These are phyloP conservation scores for Cardiospermum halicacabum DNA, from an alignment of 345 rosid genomes.

Conservation along the genomic window DNA sequence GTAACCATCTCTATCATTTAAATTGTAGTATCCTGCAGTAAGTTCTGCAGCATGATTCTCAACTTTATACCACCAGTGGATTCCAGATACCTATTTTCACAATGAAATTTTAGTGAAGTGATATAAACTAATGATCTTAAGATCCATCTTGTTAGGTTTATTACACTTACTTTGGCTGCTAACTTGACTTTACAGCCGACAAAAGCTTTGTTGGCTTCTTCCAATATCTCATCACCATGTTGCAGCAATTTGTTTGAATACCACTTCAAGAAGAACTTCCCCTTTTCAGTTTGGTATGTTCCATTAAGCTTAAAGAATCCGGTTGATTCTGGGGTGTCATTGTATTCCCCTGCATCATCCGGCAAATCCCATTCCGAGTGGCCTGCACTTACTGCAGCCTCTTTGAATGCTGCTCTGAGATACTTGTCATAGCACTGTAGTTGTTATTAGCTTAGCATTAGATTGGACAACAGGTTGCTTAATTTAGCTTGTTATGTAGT, in stretches of 20 bases:
- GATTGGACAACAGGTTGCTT: not conserved
- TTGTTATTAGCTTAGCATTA: slow-evolving; percentile 7
- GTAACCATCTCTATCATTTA: slow-evolving; percentile 68
- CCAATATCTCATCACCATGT: slow-evolving; percentile 78
- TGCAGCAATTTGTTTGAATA: slow-evolving; percentile 60
- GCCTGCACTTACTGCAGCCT: slow-evolving; percentile 51
- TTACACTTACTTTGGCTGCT: slow-evolving; percentile 63
- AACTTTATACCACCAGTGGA: slow-evolving; percentile 84
- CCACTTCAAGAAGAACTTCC: slow-evolving; percentile 76
- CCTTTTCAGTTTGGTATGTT: slow-evolving; percentile 53
- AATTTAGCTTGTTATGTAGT: not conserved
- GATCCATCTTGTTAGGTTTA: not conserved
- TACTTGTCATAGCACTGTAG: slow-evolving; percentile 74
- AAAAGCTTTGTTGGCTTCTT: slow-evolving; percentile 69
- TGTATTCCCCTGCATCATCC: slow-evolving; percentile 64
- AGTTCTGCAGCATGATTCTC: slow-evolving; percentile 83
- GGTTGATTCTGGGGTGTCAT: slow-evolving; percentile 52
- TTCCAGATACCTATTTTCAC: slow-evolving; percentile 62
- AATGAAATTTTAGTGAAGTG: not conserved
- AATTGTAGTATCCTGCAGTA: slow-evolving; percentile 75
- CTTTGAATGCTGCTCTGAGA: slow-evolving; percentile 55
- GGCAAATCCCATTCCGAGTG: slow-evolving; percentile 85
- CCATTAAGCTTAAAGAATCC: slow-evolving; percentile 57
- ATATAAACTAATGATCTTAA: not conserved
- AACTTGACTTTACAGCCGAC: slow-evolving; percentile 66